Base-by-base conservation (phyloP, 2,329 filamentous ascomycete species). In the Colletotrichum filicis region DNA sequence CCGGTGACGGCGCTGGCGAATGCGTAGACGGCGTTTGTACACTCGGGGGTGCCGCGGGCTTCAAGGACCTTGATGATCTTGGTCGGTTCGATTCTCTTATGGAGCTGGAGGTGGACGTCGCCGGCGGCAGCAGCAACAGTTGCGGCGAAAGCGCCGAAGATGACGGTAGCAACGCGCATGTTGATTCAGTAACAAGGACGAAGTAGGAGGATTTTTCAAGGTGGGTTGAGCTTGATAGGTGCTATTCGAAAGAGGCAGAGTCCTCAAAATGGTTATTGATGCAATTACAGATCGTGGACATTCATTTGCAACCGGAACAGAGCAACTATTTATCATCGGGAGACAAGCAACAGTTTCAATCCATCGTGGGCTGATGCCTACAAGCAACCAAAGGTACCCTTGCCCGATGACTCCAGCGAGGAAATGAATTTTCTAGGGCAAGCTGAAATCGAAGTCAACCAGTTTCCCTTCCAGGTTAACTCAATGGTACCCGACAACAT, bases 141-240 rank as follows among this genome's bases (percentile, higher is more conserved):
- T n/a, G 60, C 46, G 60, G 46, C 60, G 60, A 63, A n/a, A 53
- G 46, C 60, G 60, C 60, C 60, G 28, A 63, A 28, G 60, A 63
- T 6, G 8, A 30, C 60, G 28, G 60, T 53, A 16, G 60, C 8
- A 16, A 52, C 60, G n/a, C 60, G 60, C 60, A 63, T 63, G n/a
- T 12, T 12, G 22, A 19, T 9, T n/a, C 19, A 19, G 19, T n/a
- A 3, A n/a, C 19, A 11, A 49, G 19, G 6, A 19, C 7, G 16
- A n/a, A 49, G 42, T 2, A 49, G 19, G 16, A 49, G 42, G 16
- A n/a, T 49, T 3, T n/a, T n/a, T 49, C 2, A 4, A 1, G n/a
- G 1, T 11, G 19, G 14, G 16, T 49, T n/a, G 7, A 2, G 19
- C 42, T n/a, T 19, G 19, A 19, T 7, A n/a, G 16, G 42, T 49